A percentile compares a stretch with the other conserved stretches of the same genome.
phyloP scores from a whole-genome alignment of 495 filamentous ascomycete species.

The Pyrenula aspistea region DNA sequence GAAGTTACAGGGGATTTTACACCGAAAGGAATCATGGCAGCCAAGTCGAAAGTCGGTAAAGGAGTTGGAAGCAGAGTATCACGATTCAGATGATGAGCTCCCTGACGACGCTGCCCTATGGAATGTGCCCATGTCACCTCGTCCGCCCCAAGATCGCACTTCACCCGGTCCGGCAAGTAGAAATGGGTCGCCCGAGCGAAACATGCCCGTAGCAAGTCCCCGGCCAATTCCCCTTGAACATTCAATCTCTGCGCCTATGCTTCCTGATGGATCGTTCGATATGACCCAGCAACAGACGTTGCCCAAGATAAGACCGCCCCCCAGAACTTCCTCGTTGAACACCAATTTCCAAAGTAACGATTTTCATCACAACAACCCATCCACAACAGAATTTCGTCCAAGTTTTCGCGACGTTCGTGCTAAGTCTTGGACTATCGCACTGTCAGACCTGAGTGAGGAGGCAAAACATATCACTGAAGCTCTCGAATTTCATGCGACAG shows the following conservation, averaged over 20 bases:
- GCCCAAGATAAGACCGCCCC: conserved; percentile 2
- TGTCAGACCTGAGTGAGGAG: conserved; percentile 73
- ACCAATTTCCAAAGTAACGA: neutral
- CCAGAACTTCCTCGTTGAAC: conserved; percentile 8
- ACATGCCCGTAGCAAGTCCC: conserved; percentile 21
- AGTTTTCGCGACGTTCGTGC: conserved; percentile 39
- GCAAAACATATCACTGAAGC: conserved; percentile 82
- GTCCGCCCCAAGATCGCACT: conserved; percentile 54
- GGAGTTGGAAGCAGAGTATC: conserved; percentile 76
- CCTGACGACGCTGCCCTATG: conserved; percentile 84
- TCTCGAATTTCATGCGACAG: conserved; percentile 71
- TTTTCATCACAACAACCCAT: conserved; percentile 3
- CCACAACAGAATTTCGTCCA: conserved; percentile 1
- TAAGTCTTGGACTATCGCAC: conserved; percentile 75
- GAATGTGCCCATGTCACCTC: conserved; percentile 91
- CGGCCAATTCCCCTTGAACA: conserved; percentile 31
- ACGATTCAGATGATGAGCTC: conserved; percentile 84
- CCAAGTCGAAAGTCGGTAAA: conserved; percentile 62
- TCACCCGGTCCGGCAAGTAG: conserved; percentile 39
- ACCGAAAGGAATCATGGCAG: conserved; percentile 43
- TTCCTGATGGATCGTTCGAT: conserved; percentile 11
- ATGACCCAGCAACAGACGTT: neutral
- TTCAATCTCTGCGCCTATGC: conserved; percentile 15
- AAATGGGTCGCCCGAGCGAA: conserved; percentile 42
- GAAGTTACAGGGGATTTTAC: neutral